Conservation (phyloP, 2,329 filamentous ascomycete species). For the Colletotrichum sp. region DNA sequence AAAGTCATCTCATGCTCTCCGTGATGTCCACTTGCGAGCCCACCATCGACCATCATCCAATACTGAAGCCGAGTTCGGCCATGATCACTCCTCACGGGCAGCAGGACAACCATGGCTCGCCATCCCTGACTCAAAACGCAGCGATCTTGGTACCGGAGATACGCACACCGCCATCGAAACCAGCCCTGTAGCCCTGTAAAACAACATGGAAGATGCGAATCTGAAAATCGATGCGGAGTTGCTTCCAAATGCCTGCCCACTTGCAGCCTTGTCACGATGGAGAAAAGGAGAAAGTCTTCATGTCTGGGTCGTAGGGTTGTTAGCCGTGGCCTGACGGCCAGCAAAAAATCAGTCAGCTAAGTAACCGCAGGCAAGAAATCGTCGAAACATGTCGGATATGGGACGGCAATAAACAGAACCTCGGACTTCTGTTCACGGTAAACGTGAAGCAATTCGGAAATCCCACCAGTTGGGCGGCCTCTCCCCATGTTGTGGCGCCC, state of each 20-base stretch:
- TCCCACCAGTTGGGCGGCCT: background rate
- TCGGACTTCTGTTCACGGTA: background rate
- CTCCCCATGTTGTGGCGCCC: background rate
- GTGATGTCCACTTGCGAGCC: background rate
- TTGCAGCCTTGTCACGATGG: background rate
- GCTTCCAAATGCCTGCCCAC: background rate
- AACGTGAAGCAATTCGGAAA: background rate
- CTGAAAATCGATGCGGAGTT: background rate
- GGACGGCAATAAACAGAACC: background rate
- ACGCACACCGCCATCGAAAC: background rate
- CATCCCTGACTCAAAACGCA: background rate
- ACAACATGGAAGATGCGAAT: background rate
- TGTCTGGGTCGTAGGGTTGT: background rate
- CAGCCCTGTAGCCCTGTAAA: background rate
- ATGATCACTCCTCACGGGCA: background rate
- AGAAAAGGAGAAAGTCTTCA: background rate
- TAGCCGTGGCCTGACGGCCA: rapidly evolving
- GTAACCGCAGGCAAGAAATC: background rate
- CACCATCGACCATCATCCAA: background rate
- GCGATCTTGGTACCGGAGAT: background rate
- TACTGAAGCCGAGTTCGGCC: background rate
- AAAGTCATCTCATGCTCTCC: background rate
- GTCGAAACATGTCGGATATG: background rate
- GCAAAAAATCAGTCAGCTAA: background rate
- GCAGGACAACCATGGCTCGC: background rate